A percentile compares a stretch with the other conserved stretches of the same genome.
Evolutionary conservation across 2,329 filamentous ascomycete genomes (phyloP).

Genomic region (Colletotrichum plurivorum): DNA sequence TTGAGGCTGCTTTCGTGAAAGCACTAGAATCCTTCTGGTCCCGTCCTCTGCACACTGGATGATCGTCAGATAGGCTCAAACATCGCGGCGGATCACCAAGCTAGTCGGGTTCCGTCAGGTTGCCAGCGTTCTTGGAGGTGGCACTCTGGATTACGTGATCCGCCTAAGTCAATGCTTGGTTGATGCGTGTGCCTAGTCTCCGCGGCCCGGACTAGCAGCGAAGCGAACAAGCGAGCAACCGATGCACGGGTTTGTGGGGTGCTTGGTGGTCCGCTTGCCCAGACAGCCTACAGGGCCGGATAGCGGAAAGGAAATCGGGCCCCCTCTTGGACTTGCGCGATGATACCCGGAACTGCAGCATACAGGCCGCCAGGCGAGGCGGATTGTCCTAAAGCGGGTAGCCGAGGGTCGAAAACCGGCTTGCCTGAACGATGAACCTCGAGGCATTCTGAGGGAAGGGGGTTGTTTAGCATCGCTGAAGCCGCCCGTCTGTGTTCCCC

Average conservation of each 20-base stretch:
- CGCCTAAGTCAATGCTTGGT: conserved; percentile 8
- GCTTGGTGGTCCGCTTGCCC: conserved; percentile 21
- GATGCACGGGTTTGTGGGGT: conserved; percentile 30
- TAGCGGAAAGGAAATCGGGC: conserved; percentile 36
- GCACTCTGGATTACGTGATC: conserved; percentile 2
- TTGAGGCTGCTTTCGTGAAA: conserved; percentile 28
- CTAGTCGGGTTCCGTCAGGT: conserved; percentile 34
- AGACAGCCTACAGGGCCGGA: conserved; percentile 13
- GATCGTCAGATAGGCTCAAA: conserved; percentile 30
- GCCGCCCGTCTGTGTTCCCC: conserved; percentile 23
- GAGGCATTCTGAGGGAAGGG: conserved; percentile 1
- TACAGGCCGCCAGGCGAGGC: background rate
- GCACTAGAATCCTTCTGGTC: conserved; percentile 31
- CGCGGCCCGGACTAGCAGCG: background rate
- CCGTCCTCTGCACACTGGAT: conserved; percentile 16
- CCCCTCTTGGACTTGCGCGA: conserved; percentile 24
- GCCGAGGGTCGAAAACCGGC: conserved; percentile 28
- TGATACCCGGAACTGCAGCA: conserved; percentile 31
- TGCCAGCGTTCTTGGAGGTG: conserved; percentile 3
- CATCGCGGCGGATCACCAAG: conserved; percentile 31
- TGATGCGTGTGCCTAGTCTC: background rate
- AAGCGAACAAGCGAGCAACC: conserved; percentile 10
- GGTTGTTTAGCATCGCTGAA: background rate
- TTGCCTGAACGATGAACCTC: conserved; percentile 17
- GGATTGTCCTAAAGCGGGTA: conserved; percentile 30